Base-by-base conservation (phyloP, 768 basidiomycete species). In the Gymnopilus dilepis region DNA sequence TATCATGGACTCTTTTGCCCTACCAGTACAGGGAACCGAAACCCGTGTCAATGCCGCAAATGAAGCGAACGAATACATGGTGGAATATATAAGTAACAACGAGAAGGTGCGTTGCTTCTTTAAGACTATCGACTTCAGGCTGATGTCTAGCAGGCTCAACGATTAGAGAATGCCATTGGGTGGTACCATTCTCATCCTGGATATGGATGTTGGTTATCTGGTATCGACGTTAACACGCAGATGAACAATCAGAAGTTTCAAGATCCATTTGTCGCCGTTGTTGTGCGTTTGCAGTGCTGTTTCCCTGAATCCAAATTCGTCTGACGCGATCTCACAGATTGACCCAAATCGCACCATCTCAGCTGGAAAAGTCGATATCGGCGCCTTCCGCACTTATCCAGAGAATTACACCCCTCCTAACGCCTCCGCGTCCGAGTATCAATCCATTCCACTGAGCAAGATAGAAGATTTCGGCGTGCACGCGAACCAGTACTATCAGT, bases 391-490 rank as follows among this genome's bases (percentile, higher is more conserved):
- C 61, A 98, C 97, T 0, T 99, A 94, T 73, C 97, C 97, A 3
- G 94, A 95, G 80, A 91, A 90, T 68, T 97, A 97, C 77, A 94
- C 89, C 1, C 95, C 97, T 2, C 87, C 92, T 17, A 82, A 79
- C 50, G 82, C 81, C 0, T 77, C 85, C 1, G 74, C 88, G 2
- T 91, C 92, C 24, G 92, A 96, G 73, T 98, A 98, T 69, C 97
- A 99, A 73, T 95, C 92, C 50, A 98, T 99, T 68, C 97, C 97
- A 0, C 83, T 97, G 38, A 88, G 84, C 80, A 99, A 99, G 81
- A 96, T 99, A 61, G 97, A 99, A 75, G 97, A 99, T 73, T 99
- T 99, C 71, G 97, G 97, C 74, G 97, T 98, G 4, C 97, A 99
- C 70, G 95, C 97, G 33, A 92, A 93, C 70, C 89, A 94, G 62